phyloP scores from a whole-genome alignment of 257 asterid genomes.

The Solanum pinnatisectum region DNA sequence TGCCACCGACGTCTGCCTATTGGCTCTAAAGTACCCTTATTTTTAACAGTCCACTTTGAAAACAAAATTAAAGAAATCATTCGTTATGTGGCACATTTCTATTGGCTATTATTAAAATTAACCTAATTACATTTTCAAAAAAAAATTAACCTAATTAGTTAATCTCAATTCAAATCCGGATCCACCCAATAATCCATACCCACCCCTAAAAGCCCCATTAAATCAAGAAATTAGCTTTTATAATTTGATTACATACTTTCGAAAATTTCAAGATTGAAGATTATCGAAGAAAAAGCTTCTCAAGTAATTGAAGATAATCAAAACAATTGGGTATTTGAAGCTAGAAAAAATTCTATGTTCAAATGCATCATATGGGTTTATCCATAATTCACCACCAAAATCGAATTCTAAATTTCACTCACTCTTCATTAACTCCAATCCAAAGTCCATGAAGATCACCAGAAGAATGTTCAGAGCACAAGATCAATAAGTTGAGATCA shows the following conservation, averaged over 20 bases:
- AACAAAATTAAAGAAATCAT: no score
- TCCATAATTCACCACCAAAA: neutral
- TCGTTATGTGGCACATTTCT: neutral
- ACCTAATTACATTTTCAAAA: no score
- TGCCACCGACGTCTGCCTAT: no score
- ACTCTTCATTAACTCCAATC: neutral
- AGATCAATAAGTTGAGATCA: neutral
- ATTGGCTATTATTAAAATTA: no score
- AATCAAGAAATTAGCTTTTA: neutral
- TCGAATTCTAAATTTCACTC: neutral
- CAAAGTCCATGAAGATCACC: neutral
- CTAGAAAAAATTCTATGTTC: neutral
- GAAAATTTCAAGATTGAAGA: neutral
- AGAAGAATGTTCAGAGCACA: neutral
- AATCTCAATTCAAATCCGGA: neutral
- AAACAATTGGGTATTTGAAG: neutral
- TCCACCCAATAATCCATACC: neutral
- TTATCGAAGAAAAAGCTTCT: no score
- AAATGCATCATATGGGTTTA: neutral
- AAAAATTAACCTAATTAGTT: neutral
- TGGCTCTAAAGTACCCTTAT: no score
- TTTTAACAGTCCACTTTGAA: no score
- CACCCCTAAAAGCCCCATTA: neutral
- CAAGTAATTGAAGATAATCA: neutral
- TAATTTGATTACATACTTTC: neutral